phyloP scores from a whole-genome alignment of 1,139 yeast species.

The Taphrina pruni region DNA sequence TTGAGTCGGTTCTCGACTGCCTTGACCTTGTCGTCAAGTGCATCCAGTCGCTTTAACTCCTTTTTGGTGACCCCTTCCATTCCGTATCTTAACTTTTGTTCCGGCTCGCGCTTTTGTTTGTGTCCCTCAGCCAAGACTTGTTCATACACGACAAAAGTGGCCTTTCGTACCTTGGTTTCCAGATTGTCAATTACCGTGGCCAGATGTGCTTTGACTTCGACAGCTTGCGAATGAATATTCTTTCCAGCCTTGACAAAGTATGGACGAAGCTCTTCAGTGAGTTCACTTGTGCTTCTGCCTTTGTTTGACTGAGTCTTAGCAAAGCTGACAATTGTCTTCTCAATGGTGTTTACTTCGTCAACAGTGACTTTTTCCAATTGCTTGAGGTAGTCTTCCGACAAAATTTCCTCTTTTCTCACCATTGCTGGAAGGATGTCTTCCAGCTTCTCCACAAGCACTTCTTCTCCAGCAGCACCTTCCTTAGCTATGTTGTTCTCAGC shows the following conservation, averaged over 20 bases:
- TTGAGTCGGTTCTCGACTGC: constrained; percentile 24
- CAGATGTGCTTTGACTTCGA: constrained; percentile 39
- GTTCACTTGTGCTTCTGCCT: constrained; percentile 15
- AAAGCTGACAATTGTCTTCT: constrained; percentile 25
- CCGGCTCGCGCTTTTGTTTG: constrained; percentile 25
- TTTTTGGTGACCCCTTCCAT: constrained; percentile 24
- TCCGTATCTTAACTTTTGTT: constrained; percentile 26
- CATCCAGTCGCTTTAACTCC: constrained; percentile 30
- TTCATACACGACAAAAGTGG: constrained; percentile 29
- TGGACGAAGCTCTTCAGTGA: constrained; percentile 31
- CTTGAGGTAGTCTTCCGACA: constrained; percentile 21
- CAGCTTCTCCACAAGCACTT: constrained; percentile 19
- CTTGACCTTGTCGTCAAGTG: constrained; percentile 25
- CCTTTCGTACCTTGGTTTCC: constrained; percentile 27
- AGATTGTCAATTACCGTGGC: constrained; percentile 29
- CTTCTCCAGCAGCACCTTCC: constrained; percentile 33
- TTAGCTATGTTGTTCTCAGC: constrained; percentile 31
- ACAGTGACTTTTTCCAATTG: constrained; percentile 24
- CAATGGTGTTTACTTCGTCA: constrained; percentile 23
- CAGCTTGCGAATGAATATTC: constrained; percentile 31
- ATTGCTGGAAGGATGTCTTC: constrained; percentile 24
- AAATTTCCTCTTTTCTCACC: constrained; percentile 25
- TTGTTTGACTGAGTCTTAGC: constrained; percentile 8
- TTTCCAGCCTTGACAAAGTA: constrained; percentile 39
- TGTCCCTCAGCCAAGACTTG: constrained; percentile 23